Conservation (phyloP, 441 rosid genomes). For the Pelargonium myrrhifolium region DNA sequence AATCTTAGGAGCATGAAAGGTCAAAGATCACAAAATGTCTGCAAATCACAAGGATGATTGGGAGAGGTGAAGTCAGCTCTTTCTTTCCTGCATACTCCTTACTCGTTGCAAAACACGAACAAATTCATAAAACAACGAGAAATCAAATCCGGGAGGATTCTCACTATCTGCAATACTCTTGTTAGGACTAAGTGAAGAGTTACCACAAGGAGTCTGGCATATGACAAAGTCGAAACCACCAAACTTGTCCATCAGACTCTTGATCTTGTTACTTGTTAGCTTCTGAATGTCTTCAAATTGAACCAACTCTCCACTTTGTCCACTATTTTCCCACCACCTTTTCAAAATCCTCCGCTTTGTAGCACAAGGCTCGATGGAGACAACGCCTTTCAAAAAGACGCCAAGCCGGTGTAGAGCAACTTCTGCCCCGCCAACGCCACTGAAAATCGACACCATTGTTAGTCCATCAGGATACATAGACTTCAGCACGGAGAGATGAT, state of each 20-base stretch:
- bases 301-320: conserved; percentile 72
- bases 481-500: conserved; percentile 77
- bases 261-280: conserved; percentile 50
- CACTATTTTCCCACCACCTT: conserved; percentile 66
- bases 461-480: conserved; percentile 55
- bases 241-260: conserved; percentile 37
- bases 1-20: no score
- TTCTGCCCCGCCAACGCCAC: conserved; percentile 78
- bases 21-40: no score
- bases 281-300: conserved; percentile 53
- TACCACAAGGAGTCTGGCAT: conserved; percentile 58
- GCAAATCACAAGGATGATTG: not conserved
- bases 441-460: conserved; percentile 63
- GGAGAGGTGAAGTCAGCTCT: conserved; percentile 16
- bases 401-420: conserved; percentile 70
- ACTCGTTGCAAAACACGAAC: conserved; percentile 65
- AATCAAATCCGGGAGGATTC: conserved; percentile 42
- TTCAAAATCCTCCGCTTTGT: conserved; percentile 44
- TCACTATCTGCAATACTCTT: conserved; percentile 14
- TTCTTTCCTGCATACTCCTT: conserved; percentile 41
- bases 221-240: conserved; percentile 69
- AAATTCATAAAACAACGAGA: conserved; percentile 55
- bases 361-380: conserved; percentile 60
- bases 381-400: conserved; percentile 57
- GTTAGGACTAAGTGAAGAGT: conserved; percentile 22